Percentiles rank a stretch among this genome's conserved stretches.
These are phyloP conservation scores for Cicer pinnatifidum DNA, from an alignment of 306 rosid species.

Conservation along the genomic window DNA sequence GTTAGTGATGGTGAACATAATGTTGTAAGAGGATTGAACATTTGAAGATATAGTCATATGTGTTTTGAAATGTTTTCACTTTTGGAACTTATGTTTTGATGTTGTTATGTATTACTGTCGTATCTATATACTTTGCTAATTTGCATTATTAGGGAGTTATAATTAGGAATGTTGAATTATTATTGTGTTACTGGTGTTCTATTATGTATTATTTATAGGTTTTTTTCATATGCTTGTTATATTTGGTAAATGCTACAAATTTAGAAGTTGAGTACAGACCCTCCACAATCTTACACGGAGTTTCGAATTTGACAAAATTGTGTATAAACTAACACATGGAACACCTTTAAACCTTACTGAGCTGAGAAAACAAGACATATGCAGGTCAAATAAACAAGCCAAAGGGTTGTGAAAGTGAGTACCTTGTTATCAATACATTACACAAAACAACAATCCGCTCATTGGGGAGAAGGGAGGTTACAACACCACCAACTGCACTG, in stretches of 20 bases:
- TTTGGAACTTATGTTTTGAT: conserved; percentile 2
- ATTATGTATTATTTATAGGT: background rate
- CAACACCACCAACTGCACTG: conserved; percentile 74
- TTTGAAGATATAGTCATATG: background rate
- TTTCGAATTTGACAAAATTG: background rate
- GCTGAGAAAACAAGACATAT: conserved; percentile 44
- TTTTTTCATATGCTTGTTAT: background rate
- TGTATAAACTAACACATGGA: conserved; percentile 8
- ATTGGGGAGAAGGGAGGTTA: conserved; percentile 79
- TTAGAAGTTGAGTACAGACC: background rate
- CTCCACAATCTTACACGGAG: background rate
- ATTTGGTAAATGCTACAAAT: background rate
- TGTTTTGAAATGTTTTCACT: background rate
- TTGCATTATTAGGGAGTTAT: background rate
- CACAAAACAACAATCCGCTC: conserved; percentile 79
- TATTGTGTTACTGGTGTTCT: background rate
- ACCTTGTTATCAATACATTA: conserved; percentile 84
- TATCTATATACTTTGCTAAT: background rate
- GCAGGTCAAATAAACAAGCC: conserved; percentile 34
- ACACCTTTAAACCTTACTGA: conserved; percentile 35
- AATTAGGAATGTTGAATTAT: conserved; percentile 5
- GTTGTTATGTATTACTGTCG: background rate
- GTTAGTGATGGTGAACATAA: background rate
- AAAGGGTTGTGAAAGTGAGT: conserved; percentile 43
- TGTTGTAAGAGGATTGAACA: background rate